Evolutionary conservation across 768 basidiomycete species (phyloP).

Genomic region (Leccinum fibrillosum): DNA sequence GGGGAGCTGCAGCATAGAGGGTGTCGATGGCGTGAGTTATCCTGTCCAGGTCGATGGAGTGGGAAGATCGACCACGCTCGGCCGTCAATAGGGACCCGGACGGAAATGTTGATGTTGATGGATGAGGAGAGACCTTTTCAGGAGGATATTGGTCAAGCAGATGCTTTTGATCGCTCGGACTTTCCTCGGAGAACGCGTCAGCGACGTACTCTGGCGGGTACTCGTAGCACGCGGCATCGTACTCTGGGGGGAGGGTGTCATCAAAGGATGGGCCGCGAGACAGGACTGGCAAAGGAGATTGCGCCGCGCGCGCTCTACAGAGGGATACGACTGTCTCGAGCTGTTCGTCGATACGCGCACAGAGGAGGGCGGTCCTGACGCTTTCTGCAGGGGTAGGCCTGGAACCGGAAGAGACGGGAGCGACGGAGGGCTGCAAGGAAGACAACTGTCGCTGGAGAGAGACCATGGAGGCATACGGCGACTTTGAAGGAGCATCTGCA

Average conservation of each 20-base stretch:
- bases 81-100: not conserved
- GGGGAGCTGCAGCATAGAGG: slow-evolving; percentile 81
- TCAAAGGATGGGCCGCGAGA: slow-evolving; percentile 26
- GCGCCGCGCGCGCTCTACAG: slow-evolving; percentile 54
- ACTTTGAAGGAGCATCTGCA: slow-evolving; percentile 7
- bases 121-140: slow-evolving; percentile 17
- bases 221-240: slow-evolving; percentile 36
- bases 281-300: slow-evolving; percentile 30
- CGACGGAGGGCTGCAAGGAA: slow-evolving; percentile 50
- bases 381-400: slow-evolving; percentile 40
- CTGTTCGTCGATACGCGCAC: slow-evolving; percentile 71
- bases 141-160: slow-evolving; percentile 14
- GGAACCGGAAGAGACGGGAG: slow-evolving; percentile 7
- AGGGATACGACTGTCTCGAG: slow-evolving; percentile 66
- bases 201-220: slow-evolving; percentile 27
- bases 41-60: slow-evolving; percentile 79
- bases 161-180: slow-evolving; percentile 7
- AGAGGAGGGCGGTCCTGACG: slow-evolving; percentile 65
- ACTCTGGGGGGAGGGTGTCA: slow-evolving; percentile 51
- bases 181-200: slow-evolving; percentile 11
- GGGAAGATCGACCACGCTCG: slow-evolving; percentile 3
- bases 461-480: slow-evolving; percentile 46
- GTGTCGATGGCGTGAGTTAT: slow-evolving; percentile 89
- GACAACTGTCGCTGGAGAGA: slow-evolving; percentile 66
- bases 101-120: not conserved